Evolutionary conservation across 2,329 filamentous ascomycete genomes (phyloP).

Genomic region (Penicillium oxalicum): DNA sequence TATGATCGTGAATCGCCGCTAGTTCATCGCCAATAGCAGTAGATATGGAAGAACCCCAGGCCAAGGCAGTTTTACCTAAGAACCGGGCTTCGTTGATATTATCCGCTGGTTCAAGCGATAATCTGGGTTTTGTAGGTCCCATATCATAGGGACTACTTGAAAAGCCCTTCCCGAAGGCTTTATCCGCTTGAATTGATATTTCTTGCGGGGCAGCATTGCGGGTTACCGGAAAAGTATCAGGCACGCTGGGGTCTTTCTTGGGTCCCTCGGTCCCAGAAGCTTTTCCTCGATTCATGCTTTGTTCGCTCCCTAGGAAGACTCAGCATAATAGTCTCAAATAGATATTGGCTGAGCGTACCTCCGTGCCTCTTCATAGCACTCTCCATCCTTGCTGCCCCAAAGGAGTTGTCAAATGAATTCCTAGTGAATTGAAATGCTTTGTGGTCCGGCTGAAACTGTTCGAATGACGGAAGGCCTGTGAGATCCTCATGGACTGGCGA

Average conservation of each 20-base stretch:
- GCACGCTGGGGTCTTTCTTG: background rate
- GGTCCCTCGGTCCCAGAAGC: background rate
- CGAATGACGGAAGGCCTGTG: background rate
- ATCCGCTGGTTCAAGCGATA: background rate
- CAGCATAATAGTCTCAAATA: background rate
- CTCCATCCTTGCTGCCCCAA: background rate
- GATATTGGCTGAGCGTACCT: background rate
- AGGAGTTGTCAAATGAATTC: background rate
- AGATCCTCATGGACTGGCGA: background rate
- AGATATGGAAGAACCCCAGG: conserved; percentile 3
- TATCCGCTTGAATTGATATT: background rate
- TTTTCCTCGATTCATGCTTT: background rate
- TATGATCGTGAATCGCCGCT: conserved; percentile 1
- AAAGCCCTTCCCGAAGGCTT: background rate
- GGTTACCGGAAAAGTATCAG: background rate
- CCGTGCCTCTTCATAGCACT: background rate
- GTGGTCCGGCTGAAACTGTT: background rate
- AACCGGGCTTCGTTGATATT: background rate
- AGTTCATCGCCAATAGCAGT: conserved; percentile 3
- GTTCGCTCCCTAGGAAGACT: conserved; percentile 1
- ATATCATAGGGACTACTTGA: background rate
- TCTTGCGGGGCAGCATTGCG: background rate
- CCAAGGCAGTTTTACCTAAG: conserved; percentile 2
- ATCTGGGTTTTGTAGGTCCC: conserved; percentile 1
- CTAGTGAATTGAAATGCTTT: background rate